These are phyloP conservation scores for Pichia sp. DNA, from an alignment of 1,139 yeast species.

Conservation along the genomic window DNA sequence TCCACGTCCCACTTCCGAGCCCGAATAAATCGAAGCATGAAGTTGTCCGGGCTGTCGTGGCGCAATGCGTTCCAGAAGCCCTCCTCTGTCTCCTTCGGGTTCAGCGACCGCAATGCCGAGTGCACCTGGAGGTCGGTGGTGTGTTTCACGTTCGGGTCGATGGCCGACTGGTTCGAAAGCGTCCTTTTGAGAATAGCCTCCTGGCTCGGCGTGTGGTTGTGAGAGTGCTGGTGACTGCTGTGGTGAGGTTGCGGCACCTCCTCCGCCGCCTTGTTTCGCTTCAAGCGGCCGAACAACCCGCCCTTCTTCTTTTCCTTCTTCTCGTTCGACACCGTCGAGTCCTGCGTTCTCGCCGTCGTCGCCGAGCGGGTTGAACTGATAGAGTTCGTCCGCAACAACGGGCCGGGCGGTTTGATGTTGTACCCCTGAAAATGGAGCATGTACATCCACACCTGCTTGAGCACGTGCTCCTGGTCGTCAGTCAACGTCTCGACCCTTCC, in stretches of 20 bases:
- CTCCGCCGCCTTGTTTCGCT: slow-evolving; percentile 15
- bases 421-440: slow-evolving; percentile 60
- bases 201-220: too few species aligned
- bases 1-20: slow-evolving; percentile 73
- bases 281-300: slow-evolving; percentile 26
- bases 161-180: slow-evolving; percentile 22
- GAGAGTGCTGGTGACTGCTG: too few species aligned
- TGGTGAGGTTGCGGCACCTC: slow-evolving; percentile 5
- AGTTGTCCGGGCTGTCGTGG: slow-evolving; percentile 68
- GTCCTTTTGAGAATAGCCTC: slow-evolving; percentile 17
- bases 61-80: slow-evolving; percentile 57
- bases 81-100: slow-evolving; percentile 42
- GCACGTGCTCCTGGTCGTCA: slow-evolving; percentile 56
- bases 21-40: slow-evolving; percentile 60
- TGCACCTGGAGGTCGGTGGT: slow-evolving; percentile 28
- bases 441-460: slow-evolving; percentile 76
- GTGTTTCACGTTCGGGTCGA: slow-evolving; percentile 30
- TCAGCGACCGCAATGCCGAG: slow-evolving; percentile 35
- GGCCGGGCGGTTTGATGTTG: slow-evolving; percentile 26
- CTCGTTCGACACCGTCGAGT: slow-evolving; percentile 1
- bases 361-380: slow-evolving; percentile 6
- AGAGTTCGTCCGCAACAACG: slow-evolving; percentile 20
- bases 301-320: slow-evolving; percentile 30
- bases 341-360: neutral
- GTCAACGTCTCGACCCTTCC: slow-evolving; percentile 63